A percentile compares a stretch with the other conserved stretches of the same genome.
Conservation (phyloP, 768 basidiomycete species). For the Psilocybe sp. region DNA sequence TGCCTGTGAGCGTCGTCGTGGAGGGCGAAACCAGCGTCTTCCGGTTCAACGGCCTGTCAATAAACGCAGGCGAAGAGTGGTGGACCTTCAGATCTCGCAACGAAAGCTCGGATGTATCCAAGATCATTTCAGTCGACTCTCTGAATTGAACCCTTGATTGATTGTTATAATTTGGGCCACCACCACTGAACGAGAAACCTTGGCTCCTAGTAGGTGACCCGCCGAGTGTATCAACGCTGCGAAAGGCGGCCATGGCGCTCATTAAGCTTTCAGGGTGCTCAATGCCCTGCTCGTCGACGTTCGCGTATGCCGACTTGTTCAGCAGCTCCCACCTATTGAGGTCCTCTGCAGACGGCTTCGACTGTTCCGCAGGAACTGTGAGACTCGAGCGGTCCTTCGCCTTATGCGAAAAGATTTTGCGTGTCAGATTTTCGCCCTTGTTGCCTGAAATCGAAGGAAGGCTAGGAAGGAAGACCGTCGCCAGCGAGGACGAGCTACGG, state of each 20-base stretch:
- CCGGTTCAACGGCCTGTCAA: conserved; percentile 20
- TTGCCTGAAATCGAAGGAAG: conserved; percentile 21
- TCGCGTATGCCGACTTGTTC: conserved; percentile 14
- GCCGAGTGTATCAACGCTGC: conserved; percentile 9
- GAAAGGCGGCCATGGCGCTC: conserved; percentile 22
- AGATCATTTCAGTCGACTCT: neutral
- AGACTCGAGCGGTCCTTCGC: conserved; percentile 32
- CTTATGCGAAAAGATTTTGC: conserved; percentile 36
- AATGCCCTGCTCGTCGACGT: conserved; percentile 8
- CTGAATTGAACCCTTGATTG: neutral
- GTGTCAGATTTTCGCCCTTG: conserved; percentile 31
- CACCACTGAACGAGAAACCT: conserved; percentile 24
- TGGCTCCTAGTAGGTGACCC: conserved; percentile 25
- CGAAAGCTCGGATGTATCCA: conserved; percentile 12
- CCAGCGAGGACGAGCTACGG: conserved; percentile 45
- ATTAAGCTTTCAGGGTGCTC: conserved; percentile 23
- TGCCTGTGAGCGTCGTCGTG: neutral
- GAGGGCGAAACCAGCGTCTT: conserved; percentile 10
- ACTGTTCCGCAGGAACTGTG: no score
- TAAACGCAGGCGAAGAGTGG: conserved; percentile 18
- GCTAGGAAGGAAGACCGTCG: conserved; percentile 34
- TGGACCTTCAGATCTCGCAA: conserved; percentile 24
- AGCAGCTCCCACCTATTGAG: conserved; percentile 49
- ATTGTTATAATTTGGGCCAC: conserved; percentile 5
- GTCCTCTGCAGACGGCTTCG: conserved; percentile 23